phyloP scores from a whole-genome alignment of 345 rosid genomes.

The Salix suchowensis region DNA sequence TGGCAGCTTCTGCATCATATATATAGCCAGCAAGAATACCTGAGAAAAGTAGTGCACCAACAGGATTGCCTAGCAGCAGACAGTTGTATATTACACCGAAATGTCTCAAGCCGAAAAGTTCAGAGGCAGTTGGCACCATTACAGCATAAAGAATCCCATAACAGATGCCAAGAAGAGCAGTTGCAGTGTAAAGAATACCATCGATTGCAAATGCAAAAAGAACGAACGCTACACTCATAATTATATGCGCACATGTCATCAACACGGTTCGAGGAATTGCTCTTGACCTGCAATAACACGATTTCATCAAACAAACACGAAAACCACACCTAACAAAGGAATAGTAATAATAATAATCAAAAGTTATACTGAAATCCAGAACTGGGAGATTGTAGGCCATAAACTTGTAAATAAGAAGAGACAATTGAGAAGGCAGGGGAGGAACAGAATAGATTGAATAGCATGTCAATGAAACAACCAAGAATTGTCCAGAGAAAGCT shows the following conservation, averaged over 20 bases:
- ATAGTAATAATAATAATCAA: too few relatives aligned
- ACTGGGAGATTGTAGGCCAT: too few relatives aligned
- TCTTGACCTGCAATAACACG: slow-evolving; percentile 41
- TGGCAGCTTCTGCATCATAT: slow-evolving; percentile 78
- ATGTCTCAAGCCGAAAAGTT: slow-evolving; percentile 83
- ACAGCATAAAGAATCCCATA: slow-evolving; percentile 62
- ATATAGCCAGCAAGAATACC: slow-evolving; percentile 71
- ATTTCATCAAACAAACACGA: neutral
- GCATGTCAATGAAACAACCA: too few relatives aligned
- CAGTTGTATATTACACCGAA: slow-evolving; percentile 85
- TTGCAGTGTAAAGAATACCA: slow-evolving; percentile 56
- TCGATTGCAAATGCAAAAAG: slow-evolving; percentile 52
- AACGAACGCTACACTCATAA: slow-evolving; percentile 57
- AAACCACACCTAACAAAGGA: too few relatives aligned
- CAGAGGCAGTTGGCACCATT: slow-evolving; percentile 78
- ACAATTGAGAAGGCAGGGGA: too few relatives aligned
- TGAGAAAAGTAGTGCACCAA: slow-evolving; percentile 89
- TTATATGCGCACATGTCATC: slow-evolving; percentile 55
- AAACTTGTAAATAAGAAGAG: too few relatives aligned
- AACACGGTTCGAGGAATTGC: slow-evolving; percentile 73
- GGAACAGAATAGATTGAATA: too few relatives aligned
- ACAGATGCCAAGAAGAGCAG: slow-evolving; percentile 67
- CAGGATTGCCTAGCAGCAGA: slow-evolving; percentile 73
- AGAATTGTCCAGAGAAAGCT: too few relatives aligned
- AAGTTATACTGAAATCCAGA: too few relatives aligned